Evolutionary conservation across 2,329 filamentous ascomycete genomes (phyloP).

Genomic region (Chrysoporthe cubensis): DNA sequence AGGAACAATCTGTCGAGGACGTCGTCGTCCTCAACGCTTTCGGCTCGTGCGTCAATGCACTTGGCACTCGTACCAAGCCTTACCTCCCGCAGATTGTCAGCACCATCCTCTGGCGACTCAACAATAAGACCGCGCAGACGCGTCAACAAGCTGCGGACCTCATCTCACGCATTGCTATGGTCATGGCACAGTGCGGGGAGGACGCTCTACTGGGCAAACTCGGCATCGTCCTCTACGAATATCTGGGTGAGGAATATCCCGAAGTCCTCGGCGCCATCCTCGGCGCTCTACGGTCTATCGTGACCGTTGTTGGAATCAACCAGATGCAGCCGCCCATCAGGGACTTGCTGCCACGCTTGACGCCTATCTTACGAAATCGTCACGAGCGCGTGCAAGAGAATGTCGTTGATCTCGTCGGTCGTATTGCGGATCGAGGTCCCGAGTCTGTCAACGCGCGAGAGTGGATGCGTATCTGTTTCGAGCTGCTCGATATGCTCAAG

Average conservation of each 20-base stretch:
- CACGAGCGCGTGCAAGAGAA: slow-evolving; percentile 99
- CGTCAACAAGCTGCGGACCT: slow-evolving; percentile 96
- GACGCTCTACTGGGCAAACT: slow-evolving; percentile 96
- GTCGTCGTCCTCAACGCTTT: slow-evolving; percentile 97
- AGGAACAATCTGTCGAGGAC: slow-evolving; percentile 97
- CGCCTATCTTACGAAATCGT: slow-evolving; percentile 96
- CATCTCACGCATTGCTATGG: slow-evolving; percentile 95
- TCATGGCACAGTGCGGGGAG: slow-evolving; percentile 98
- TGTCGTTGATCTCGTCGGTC: slow-evolving; percentile 95
- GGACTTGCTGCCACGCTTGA: slow-evolving; percentile 90
- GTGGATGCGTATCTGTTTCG: slow-evolving; percentile 99
- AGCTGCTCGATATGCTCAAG: slow-evolving; percentile 98
- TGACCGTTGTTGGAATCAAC: slow-evolving; percentile 95
- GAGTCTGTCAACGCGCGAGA: slow-evolving; percentile 96
- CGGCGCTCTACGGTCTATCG: slow-evolving; percentile 91
- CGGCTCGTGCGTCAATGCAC: slow-evolving; percentile 93
- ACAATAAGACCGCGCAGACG: slow-evolving; percentile 97
- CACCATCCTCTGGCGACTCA: slow-evolving; percentile 93
- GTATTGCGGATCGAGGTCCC: slow-evolving; percentile 94
- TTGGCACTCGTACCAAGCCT: slow-evolving; percentile 91
- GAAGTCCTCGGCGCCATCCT: slow-evolving; percentile 97
- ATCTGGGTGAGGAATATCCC: slow-evolving; percentile 96
- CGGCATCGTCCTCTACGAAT: slow-evolving; percentile 93
- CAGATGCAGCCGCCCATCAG: slow-evolving; percentile 99
- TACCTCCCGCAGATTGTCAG: slow-evolving; percentile 97